A percentile compares a stretch with the other conserved stretches of the same genome.
These are phyloP conservation scores for Candida michaelii DNA, from an alignment of 805 yeast genomes.

Conservation along the genomic window DNA sequence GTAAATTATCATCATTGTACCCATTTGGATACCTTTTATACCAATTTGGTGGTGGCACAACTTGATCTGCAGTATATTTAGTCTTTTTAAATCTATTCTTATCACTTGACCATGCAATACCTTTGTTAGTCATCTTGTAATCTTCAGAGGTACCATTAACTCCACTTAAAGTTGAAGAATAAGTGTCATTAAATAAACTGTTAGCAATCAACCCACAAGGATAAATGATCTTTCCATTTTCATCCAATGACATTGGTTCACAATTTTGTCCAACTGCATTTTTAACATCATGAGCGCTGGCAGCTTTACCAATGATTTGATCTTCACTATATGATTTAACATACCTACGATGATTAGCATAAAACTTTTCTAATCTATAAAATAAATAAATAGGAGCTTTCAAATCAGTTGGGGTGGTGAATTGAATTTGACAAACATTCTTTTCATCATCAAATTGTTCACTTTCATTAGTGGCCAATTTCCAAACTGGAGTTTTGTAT, in stretches of 20 bases:
- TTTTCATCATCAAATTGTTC: slow-evolving; percentile 49
- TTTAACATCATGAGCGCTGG: slow-evolving; percentile 32
- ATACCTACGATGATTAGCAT: slow-evolving; percentile 45
- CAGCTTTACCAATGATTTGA: slow-evolving; percentile 42
- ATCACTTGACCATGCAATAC: slow-evolving; percentile 43
- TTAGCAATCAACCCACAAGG: slow-evolving; percentile 88
- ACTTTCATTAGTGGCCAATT: slow-evolving; percentile 35
- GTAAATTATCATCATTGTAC: slow-evolving; percentile 42
- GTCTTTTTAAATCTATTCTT: slow-evolving; percentile 43
- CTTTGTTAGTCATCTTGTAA: slow-evolving; percentile 36
- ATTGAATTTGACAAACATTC: slow-evolving; percentile 46
- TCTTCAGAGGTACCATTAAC: slow-evolving; percentile 37
- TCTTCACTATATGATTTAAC: slow-evolving; percentile 45
- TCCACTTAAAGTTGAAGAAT: slow-evolving; percentile 27
- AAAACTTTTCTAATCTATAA: slow-evolving; percentile 40
- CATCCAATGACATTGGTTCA: slow-evolving; percentile 37
- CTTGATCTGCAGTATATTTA: slow-evolving; percentile 33
- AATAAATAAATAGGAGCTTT: slow-evolving; percentile 43
- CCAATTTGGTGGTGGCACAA: slow-evolving; percentile 49
- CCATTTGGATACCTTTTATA: slow-evolving; percentile 43
- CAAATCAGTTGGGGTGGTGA: slow-evolving; percentile 32
- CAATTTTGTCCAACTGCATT: slow-evolving; percentile 47
- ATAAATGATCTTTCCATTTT: slow-evolving; percentile 54
- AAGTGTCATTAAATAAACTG: slow-evolving; percentile 77
- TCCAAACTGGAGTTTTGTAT: slow-evolving; percentile 34